These are phyloP conservation scores for Aspergillus sp. DNA, from an alignment of 2,329 filamentous ascomycete species.

Conservation along the genomic window DNA sequence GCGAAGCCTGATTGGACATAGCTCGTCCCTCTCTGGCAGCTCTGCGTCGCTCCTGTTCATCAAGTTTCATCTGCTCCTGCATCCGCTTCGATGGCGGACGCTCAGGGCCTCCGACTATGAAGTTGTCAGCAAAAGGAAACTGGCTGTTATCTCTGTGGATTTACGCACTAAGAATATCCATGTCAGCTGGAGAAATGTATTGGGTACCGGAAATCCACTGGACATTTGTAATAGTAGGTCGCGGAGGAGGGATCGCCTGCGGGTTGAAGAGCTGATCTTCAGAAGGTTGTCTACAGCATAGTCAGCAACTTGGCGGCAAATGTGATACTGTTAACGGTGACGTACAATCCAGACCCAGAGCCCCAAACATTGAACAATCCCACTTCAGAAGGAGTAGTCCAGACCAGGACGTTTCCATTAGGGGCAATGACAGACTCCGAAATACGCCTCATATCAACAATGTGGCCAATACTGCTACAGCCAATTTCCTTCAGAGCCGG, in stretches of 20 bases:
- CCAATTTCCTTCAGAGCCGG: conserved; percentile 81
- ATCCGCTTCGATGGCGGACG: conserved; percentile 83
- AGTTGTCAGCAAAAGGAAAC: not conserved
- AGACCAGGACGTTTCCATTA: conserved; percentile 77
- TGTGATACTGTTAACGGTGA: conserved; percentile 11
- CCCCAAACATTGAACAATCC: conserved; percentile 82
- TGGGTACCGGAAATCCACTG: conserved; percentile 97
- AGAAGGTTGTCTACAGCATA: conserved; percentile 34
- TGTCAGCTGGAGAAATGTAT: conserved; percentile 75
- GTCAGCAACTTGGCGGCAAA: conserved; percentile 10
- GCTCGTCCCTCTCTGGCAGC: conserved; percentile 31
- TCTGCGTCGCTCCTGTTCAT: conserved; percentile 54
- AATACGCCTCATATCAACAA: conserved; percentile 68
- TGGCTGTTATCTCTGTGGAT: conserved; percentile 2
- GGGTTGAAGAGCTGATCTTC: conserved; percentile 77
- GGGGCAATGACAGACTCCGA: conserved; percentile 63
- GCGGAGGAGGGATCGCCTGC: conserved; percentile 62
- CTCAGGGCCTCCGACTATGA: conserved; percentile 68
- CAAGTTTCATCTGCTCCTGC: conserved; percentile 69
- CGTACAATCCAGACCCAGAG: conserved; percentile 57
- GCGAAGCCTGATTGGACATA: conserved; percentile 15
- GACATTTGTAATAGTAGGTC: conserved; percentile 88
- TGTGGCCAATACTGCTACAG: conserved; percentile 54
- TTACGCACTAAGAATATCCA: conserved; percentile 67
- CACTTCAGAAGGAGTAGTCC: conserved; percentile 82